Conservation (phyloP, 1,284 basidiomycete genomes). For the Thelephora terrestris region DNA sequence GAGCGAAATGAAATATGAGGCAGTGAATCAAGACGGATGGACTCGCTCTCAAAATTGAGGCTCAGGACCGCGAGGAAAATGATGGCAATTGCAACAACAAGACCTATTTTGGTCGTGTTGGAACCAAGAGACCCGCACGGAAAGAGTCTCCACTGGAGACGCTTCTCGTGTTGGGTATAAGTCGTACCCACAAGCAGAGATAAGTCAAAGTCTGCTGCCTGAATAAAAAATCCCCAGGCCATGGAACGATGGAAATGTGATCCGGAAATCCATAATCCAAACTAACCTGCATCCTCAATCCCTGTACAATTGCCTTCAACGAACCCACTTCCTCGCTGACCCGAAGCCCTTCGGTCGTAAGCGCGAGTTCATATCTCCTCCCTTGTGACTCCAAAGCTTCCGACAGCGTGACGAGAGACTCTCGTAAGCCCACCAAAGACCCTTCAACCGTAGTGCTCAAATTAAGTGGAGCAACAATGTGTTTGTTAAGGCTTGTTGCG, state of each 20-base stretch:
- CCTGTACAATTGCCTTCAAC: slow-evolving; percentile 64
- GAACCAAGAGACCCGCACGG: too few relatives aligned
- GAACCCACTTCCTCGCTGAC: slow-evolving; percentile 70
- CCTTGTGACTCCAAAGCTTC: slow-evolving; percentile 48
- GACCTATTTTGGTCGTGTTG: too few relatives aligned
- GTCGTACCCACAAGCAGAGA: neutral
- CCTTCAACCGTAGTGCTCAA: slow-evolving; percentile 49
- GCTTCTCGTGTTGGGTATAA: neutral
- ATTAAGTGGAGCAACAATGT: slow-evolving; percentile 44
- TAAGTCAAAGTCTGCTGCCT: neutral
- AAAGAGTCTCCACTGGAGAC: neutral
- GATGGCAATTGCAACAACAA: too few relatives aligned
- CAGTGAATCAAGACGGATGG: too few relatives aligned
- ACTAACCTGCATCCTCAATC: slow-evolving; percentile 70
- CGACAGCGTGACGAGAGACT: slow-evolving; percentile 49
- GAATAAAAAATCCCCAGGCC: neutral
- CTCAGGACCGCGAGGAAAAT: too few relatives aligned
- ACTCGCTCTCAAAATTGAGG: too few relatives aligned
- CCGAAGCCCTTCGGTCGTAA: slow-evolving; percentile 63
- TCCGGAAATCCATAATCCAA: neutral
- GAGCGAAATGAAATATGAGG: too few relatives aligned
- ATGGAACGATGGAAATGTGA: neutral
- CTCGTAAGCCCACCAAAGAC: slow-evolving; percentile 47
- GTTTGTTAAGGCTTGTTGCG: too few relatives aligned
- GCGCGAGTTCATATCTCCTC: slow-evolving; percentile 51